phyloP scores from a whole-genome alignment of 768 basidiomycete genomes.

The Tylopilus cervinicoccineus region DNA sequence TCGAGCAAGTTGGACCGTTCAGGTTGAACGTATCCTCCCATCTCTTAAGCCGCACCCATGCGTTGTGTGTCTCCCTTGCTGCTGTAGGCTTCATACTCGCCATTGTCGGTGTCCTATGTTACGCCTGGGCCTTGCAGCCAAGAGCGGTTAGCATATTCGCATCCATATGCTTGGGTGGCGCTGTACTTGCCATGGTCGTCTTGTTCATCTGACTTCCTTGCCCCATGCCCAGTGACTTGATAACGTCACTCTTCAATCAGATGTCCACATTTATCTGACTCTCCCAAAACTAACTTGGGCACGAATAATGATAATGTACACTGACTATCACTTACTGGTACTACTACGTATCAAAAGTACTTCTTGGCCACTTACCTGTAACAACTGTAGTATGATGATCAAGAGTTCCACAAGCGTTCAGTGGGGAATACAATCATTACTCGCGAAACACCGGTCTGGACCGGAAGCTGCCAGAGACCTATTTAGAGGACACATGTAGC shows the following conservation, averaged over 20 bases:
- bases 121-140: constrained; percentile 48
- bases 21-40: constrained; percentile 35
- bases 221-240: not conserved
- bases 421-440: no score
- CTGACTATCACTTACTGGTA: no score
- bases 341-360: no score
- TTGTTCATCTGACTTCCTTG: constrained; percentile 6
- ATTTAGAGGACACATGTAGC: no score
- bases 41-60: constrained; percentile 47
- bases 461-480: no score
- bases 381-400: no score
- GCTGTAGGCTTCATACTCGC: constrained; percentile 48
- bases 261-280: not conserved
- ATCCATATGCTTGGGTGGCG: constrained; percentile 36
- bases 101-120: constrained; percentile 47
- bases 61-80: constrained; percentile 45
- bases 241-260: not conserved
- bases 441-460: no score
- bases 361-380: no score
- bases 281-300: no score
- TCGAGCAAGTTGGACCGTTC: constrained; percentile 51
- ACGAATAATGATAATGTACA: no score
- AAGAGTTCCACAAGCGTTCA: no score
- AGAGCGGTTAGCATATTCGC: constrained; percentile 43
- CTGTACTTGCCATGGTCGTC: constrained; percentile 22